Base-by-base conservation (phyloP, 1,284 basidiomycete genomes). In the Ganoderma lingzhi region DNA sequence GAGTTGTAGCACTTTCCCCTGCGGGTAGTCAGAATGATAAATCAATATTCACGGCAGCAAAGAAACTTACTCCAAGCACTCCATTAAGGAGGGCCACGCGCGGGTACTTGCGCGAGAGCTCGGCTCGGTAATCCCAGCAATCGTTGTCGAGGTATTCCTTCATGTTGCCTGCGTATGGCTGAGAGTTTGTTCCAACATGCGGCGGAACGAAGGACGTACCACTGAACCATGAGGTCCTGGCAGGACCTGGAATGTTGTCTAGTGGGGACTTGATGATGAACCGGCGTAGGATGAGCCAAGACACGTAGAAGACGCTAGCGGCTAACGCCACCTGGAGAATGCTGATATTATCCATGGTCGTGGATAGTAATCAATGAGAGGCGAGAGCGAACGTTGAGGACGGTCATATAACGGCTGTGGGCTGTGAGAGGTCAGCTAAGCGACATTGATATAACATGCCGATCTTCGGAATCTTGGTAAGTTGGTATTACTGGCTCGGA, bases 1-100 rank as follows among this genome's bases (percentile, higher is more conserved):
- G n/a, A 78, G 70, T 30, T 70, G 67, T 5, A 79, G 67, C 70
- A 68, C 65, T 17, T 53, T 62, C 3, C 41, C 23, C 70, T 73
- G 42, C 9, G 28, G 23, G 44, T 37, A 8, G 0, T 23, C 15
- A 55, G 2, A 39, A 17, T 3, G 14, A 62, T 53, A 45, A 28
- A 51, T 51, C 28, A 35, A 10, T 45, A 23, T 28, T 3, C 3
- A 53, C 8, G 19, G n/a, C 28, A 9, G 30, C 35, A 30, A 6
- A 35, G 8, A 3, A 4, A 42, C 70, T 32, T 44, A 74, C 73
- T 44, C 68, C 66, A 41, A 69, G 48, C 1, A 72, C 23, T 1
- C 69, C 69, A 32, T 58, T 44, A 12, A 74, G 23, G 32, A 62
- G 12, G 0, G 51, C 19, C 12, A 70, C 67, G 3, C 65, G 70